Percentiles rank a stretch among this genome's conserved stretches.
Conservation (phyloP, 2,329 filamentous ascomycete species). For the Talaromyces sp. region DNA sequence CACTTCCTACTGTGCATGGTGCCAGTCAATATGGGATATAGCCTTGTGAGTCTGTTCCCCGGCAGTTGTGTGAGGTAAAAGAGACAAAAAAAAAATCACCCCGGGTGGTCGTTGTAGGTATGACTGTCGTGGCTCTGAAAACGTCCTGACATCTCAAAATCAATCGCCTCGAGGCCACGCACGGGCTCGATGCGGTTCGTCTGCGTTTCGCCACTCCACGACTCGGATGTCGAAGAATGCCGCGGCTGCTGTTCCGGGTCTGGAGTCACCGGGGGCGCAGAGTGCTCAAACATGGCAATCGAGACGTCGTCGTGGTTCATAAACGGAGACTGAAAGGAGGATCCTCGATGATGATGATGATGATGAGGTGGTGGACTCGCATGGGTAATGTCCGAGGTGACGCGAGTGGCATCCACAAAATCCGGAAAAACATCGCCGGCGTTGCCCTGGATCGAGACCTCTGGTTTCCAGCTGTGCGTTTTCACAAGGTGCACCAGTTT, state of each 20-base stretch:
- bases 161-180: neutral
- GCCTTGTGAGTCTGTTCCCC: neutral
- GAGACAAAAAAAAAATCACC: neutral
- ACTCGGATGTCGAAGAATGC: slow-evolving; percentile 23
- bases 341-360: slow-evolving; percentile 12
- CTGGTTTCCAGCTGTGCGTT: slow-evolving; percentile 34
- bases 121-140: neutral
- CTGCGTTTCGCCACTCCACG: slow-evolving; percentile 27
- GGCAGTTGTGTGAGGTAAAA: neutral
- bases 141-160: neutral
- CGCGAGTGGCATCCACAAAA: slow-evolving; percentile 42
- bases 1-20: too few relatives aligned
- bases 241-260: slow-evolving; percentile 14
- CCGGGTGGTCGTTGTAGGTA: neutral
- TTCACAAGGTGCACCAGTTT: slow-evolving; percentile 41
- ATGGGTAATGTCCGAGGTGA: slow-evolving; percentile 40
- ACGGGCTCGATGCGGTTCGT: slow-evolving; percentile 10
- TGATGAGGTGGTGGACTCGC: slow-evolving; percentile 20
- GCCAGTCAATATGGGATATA: too few relatives aligned
- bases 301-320: slow-evolving; percentile 34
- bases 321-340: slow-evolving; percentile 20
- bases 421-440: slow-evolving; percentile 31
- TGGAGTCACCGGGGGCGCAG: slow-evolving; percentile 8
- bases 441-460: slow-evolving; percentile 22
- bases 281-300: slow-evolving; percentile 36